These are phyloP conservation scores for Mortierella sp. DNA, from an alignment of 371 early-diverging fungal species.

Conservation along the genomic window DNA sequence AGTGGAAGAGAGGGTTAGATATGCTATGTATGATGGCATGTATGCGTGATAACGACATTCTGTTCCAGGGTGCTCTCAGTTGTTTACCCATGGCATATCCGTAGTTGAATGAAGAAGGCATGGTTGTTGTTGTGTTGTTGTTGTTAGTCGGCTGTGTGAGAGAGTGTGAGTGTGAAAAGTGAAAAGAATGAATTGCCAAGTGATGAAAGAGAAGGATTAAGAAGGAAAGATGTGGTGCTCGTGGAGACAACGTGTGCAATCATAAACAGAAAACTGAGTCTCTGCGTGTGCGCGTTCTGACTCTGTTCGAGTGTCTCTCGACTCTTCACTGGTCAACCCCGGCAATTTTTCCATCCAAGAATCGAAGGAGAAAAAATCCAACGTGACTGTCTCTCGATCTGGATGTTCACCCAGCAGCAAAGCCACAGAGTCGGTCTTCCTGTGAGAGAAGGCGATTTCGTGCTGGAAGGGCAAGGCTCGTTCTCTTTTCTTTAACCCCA, in stretches of 20 bases:
- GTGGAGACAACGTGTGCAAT: not conserved
- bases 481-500: not conserved
- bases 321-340: not conserved
- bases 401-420: not conserved
- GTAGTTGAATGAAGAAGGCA: conserved; percentile 16
- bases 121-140: not conserved
- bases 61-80: not conserved
- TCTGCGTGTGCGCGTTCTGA: not conserved
- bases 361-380: not conserved
- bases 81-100: conserved; percentile 12
- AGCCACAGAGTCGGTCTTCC: not conserved
- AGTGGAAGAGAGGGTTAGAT: not conserved
- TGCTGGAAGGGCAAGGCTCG: not conserved
- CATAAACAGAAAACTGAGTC: conserved; percentile 1
- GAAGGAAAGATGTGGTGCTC: not conserved
- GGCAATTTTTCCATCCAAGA: not conserved
- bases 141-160: not conserved
- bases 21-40: no score
- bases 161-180: not conserved
- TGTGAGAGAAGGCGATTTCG: not conserved
- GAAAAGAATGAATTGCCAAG: not conserved
- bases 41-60: not conserved
- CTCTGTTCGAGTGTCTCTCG: not conserved
- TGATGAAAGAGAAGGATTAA: not conserved
- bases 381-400: not conserved